These are phyloP conservation scores for Naganishia cerealis DNA, from an alignment of 1,284 basidiomycete species.

Conservation along the genomic window DNA sequence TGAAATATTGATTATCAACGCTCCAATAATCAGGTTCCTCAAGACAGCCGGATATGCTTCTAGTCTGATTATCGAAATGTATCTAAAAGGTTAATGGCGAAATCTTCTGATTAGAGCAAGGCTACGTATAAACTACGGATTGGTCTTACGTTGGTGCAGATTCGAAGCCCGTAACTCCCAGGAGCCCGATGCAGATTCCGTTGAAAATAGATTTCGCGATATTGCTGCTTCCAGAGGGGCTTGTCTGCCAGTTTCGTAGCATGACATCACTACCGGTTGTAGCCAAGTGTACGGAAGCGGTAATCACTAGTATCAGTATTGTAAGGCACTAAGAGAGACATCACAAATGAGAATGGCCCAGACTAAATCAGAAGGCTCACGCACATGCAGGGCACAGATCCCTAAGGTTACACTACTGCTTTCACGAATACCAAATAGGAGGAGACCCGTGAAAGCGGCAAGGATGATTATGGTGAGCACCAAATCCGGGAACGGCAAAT, in stretches of 20 bases:
- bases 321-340: slow-evolving; percentile 29
- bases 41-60: slow-evolving; percentile 37
- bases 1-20: slow-evolving; percentile 38
- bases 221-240: slow-evolving; percentile 11
- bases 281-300: slow-evolving; percentile 35
- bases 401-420: slow-evolving; percentile 37
- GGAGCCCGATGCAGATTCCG: slow-evolving; percentile 41
- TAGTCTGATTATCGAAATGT: slow-evolving; percentile 33
- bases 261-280: slow-evolving; percentile 33
- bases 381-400: slow-evolving; percentile 38
- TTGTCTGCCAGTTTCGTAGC: slow-evolving; percentile 34
- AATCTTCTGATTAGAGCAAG: neutral
- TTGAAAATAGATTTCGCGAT: slow-evolving; percentile 36
- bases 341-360: neutral
- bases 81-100: slow-evolving; percentile 15
- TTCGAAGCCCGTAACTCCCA: slow-evolving; percentile 41
- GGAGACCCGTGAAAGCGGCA: slow-evolving; percentile 32
- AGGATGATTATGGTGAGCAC: slow-evolving; percentile 37
- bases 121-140: neutral
- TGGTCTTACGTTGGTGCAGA: slow-evolving; percentile 34
- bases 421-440: slow-evolving; percentile 38
- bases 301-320: slow-evolving; percentile 35
- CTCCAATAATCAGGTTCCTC: slow-evolving; percentile 37
- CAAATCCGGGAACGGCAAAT: slow-evolving; percentile 17
- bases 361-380: neutral